These are phyloP conservation scores for Amanita rimosa DNA, from an alignment of 768 basidiomycete species.

Conservation along the genomic window DNA sequence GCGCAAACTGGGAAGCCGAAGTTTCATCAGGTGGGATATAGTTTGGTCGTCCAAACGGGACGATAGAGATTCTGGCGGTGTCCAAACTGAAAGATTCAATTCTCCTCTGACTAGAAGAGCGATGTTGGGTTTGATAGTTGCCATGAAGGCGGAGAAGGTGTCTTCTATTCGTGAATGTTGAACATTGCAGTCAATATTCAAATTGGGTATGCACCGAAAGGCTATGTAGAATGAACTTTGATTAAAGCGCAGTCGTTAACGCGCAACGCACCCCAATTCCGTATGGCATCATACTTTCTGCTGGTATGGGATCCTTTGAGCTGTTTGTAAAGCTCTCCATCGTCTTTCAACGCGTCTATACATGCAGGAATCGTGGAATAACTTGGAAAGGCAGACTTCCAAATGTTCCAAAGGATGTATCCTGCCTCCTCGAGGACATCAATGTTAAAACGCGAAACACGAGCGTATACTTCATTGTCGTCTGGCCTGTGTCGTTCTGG, in stretches of 20 bases:
- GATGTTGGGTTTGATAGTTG: neutral
- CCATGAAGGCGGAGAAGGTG: neutral
- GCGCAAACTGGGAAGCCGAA: slow-evolving; percentile 24
- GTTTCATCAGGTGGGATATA: slow-evolving; percentile 16
- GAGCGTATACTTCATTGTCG: slow-evolving; percentile 14
- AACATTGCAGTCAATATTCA: neutral
- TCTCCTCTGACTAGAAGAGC: slow-evolving; percentile 19
- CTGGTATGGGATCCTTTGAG: neutral
- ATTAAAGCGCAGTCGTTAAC: no score
- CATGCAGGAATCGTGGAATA: slow-evolving; percentile 17
- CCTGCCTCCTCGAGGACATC: slow-evolving; percentile 28
- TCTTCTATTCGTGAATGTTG: neutral
- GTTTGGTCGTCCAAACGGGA: slow-evolving; percentile 11
- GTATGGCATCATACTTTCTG: neutral
- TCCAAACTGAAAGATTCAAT: slow-evolving; percentile 22
- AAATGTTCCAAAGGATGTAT: slow-evolving; percentile 27
- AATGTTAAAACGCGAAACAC: slow-evolving; percentile 24
- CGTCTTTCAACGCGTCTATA: neutral
- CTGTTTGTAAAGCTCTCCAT: neutral
- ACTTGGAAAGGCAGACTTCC: slow-evolving; percentile 17
- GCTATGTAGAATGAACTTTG: neutral
- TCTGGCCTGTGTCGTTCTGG: neutral
- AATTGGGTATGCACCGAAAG: neutral
- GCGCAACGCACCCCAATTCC: neutral
- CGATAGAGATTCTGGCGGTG: slow-evolving; percentile 10